Conservation (phyloP, 768 basidiomycete species). For the Tephrocybe sp. region DNA sequence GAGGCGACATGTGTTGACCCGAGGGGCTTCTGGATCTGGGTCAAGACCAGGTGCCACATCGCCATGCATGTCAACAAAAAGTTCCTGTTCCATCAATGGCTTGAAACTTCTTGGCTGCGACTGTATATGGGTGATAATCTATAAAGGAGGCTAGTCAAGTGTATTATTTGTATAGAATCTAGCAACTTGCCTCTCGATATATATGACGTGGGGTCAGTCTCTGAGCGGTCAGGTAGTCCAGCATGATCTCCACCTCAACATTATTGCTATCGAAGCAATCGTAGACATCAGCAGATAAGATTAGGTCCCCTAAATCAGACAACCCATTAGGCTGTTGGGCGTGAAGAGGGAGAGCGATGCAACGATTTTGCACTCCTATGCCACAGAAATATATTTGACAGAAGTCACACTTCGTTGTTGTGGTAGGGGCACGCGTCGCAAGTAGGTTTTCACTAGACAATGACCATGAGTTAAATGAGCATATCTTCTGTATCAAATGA, state of each 20-base stretch:
- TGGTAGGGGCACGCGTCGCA: slow-evolving; percentile 61
- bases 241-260: slow-evolving; percentile 80
- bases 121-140: slow-evolving; percentile 67
- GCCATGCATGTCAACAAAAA: slow-evolving; percentile 71
- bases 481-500: neutral
- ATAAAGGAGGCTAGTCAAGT: neutral
- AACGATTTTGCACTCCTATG: slow-evolving; percentile 73
- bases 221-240: slow-evolving; percentile 73
- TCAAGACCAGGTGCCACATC: slow-evolving; percentile 55
- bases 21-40: slow-evolving; percentile 56
- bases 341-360: slow-evolving; percentile 55
- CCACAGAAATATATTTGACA: slow-evolving; percentile 85
- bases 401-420: slow-evolving; percentile 82
- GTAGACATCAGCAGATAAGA: slow-evolving; percentile 75
- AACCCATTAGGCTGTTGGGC: slow-evolving; percentile 71
- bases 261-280: slow-evolving; percentile 79
- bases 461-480: neutral
- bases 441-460: slow-evolving; percentile 67
- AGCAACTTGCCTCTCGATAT: slow-evolving; percentile 65
- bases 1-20: slow-evolving; percentile 61
- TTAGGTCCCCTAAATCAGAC: slow-evolving; percentile 68
- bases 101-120: slow-evolving; percentile 63
- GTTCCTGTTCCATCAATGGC: slow-evolving; percentile 65
- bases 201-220: slow-evolving; percentile 67
- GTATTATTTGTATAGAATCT: neutral